A percentile compares a stretch with the other conserved stretches of the same genome.
Conservation (phyloP, 208 protist genomes). For the Leishmania gerbilli region DNA sequence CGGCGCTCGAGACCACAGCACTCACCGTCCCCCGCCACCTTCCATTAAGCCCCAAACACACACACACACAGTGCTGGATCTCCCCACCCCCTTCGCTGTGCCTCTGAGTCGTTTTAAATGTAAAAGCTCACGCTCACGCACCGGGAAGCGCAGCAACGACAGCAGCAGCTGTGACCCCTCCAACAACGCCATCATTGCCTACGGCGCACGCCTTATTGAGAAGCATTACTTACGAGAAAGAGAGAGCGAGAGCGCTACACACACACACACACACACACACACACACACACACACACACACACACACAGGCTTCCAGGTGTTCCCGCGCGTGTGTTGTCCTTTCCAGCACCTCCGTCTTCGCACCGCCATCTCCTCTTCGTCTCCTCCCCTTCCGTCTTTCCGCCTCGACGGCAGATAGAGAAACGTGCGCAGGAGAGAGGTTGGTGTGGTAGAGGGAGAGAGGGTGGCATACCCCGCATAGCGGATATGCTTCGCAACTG, state of each 20-base stretch:
- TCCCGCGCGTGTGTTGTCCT: not conserved
- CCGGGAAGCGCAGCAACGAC: not conserved
- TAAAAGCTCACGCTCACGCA: not conserved
- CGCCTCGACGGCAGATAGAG: not conserved
- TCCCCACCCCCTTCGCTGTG: not conserved
- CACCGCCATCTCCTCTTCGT: slow-evolving; percentile 4
- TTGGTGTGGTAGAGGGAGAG: not conserved
- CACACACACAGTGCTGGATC: not conserved
- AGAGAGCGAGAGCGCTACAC: not conserved
- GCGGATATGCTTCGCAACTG: not conserved
- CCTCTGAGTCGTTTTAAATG: not conserved
- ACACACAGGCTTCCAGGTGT: not conserved
- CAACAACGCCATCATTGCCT: not conserved
- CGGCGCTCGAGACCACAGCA: not conserved
- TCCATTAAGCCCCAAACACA: not conserved
- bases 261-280: not conserved
- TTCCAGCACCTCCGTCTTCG: not conserved
- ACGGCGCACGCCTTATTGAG: not conserved
- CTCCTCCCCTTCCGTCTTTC: not conserved
- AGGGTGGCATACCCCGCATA: not conserved
- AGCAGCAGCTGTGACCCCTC: not conserved
- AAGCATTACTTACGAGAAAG: not conserved
- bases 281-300: not conserved
- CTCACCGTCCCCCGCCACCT: not conserved
- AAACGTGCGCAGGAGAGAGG: not conserved